Evolutionary conservation across 768 basidiomycete genomes (phyloP).

Genomic region (Mycena olivaceomarginata): DNA sequence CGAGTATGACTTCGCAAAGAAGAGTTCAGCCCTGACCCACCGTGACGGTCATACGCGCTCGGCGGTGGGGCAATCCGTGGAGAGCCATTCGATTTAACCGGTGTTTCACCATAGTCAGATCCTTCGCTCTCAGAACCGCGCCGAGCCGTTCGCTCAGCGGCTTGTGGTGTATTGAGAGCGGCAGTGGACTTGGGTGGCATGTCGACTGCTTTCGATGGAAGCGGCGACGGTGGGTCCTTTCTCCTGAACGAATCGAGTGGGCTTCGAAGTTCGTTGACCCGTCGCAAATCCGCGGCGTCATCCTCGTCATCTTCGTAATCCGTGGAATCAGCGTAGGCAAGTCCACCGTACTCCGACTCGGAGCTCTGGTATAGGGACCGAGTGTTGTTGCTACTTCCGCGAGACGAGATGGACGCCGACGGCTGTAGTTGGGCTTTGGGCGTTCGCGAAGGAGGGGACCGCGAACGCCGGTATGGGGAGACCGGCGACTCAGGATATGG

Average conservation of each 20-base stretch:
- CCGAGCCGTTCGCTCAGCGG: background rate
- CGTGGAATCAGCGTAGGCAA: conserved; percentile 71
- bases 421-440: conserved; percentile 19
- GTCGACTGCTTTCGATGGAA: background rate
- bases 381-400: conserved; percentile 18
- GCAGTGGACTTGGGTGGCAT: conserved; percentile 1
- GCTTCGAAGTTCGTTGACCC: conserved; percentile 36
- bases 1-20: conserved; percentile 43
- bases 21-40: conserved; percentile 58
- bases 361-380: conserved; percentile 58
- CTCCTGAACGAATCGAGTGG: conserved; percentile 20
- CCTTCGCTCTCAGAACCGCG: conserved; percentile 18
- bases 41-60: conserved; percentile 59
- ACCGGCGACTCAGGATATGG: conserved; percentile 40
- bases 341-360: conserved; percentile 65
- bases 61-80: conserved; percentile 63
- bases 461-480: conserved; percentile 22
- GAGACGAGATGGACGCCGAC: conserved; percentile 39
- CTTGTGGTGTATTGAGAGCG: conserved; percentile 5
- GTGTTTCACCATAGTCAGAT: conserved; percentile 14
- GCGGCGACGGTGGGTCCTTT: conserved; percentile 13
- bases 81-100: conserved; percentile 56
- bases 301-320: conserved; percentile 61
- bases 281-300: conserved; percentile 42
- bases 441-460: conserved; percentile 30